These are phyloP conservation scores for Carallia brachiata DNA, from an alignment of 345 rosid genomes.

Conservation along the genomic window DNA sequence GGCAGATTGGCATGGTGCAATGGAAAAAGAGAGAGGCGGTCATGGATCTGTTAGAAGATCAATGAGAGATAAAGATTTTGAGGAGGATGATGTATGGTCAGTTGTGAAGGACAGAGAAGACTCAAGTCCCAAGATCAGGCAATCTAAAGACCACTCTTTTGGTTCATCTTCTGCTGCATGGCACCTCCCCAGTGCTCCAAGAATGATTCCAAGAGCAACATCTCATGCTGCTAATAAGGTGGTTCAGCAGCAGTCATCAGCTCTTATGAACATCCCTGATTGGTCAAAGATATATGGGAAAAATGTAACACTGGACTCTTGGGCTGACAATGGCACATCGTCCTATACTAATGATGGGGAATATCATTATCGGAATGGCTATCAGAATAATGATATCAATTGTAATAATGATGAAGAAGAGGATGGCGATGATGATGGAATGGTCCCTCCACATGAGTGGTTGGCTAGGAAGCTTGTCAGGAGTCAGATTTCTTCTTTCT, in stretches of 20 bases:
- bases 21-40: slow-evolving; percentile 24
- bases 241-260: slow-evolving; percentile 61
- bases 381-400: slow-evolving; percentile 15
- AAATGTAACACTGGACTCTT: slow-evolving; percentile 19
- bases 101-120: slow-evolving; percentile 40
- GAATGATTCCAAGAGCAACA: slow-evolving; percentile 31
- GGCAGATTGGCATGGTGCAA: slow-evolving; percentile 38
- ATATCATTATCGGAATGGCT: not conserved
- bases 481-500: slow-evolving; percentile 78
- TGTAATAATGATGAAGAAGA: slow-evolving; percentile 8
- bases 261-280: slow-evolving; percentile 83
- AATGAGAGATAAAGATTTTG: slow-evolving; percentile 56
- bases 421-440: slow-evolving; percentile 11
- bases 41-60: slow-evolving; percentile 20
- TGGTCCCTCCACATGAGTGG: slow-evolving; percentile 97
- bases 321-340: slow-evolving; percentile 7
- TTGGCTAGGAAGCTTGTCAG: slow-evolving; percentile 76
- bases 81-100: slow-evolving; percentile 73
- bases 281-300: slow-evolving; percentile 88
- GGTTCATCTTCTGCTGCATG: slow-evolving; percentile 23
- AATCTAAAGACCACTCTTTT: slow-evolving; percentile 27
- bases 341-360: not conserved
- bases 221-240: slow-evolving; percentile 27
- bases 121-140: slow-evolving; percentile 37
- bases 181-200: slow-evolving; percentile 37